Evolutionary conservation across 2,329 filamentous ascomycete genomes (phyloP).

Genomic region (Lachnellula arida): DNA sequence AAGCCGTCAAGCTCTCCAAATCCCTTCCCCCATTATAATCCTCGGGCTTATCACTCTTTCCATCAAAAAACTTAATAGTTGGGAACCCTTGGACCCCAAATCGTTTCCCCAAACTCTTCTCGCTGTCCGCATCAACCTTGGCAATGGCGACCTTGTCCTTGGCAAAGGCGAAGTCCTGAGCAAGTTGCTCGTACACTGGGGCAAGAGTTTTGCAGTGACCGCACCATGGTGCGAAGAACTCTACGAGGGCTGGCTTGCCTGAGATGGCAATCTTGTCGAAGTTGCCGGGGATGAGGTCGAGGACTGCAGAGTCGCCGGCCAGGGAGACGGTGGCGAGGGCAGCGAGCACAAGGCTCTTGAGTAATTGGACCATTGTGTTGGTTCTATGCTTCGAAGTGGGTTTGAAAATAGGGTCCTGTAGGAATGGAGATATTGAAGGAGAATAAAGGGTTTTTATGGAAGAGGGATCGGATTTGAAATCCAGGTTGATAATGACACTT

Average conservation of each 20-base stretch:
- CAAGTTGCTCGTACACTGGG: constrained; percentile 91
- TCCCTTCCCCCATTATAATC: constrained; percentile 88
- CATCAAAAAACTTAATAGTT: constrained; percentile 96
- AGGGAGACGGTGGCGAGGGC: constrained; percentile 42
- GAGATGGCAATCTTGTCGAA: constrained; percentile 88
- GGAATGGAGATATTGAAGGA: background rate
- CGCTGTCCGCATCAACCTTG: constrained; percentile 91
- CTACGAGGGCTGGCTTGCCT: constrained; percentile 91
- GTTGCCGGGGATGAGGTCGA: constrained; percentile 85
- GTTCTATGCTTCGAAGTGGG: background rate
- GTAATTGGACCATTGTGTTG: constrained; percentile 33
- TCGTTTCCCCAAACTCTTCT: constrained; percentile 77
- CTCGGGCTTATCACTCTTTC: constrained; percentile 77
- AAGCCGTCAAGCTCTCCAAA: constrained; percentile 75
- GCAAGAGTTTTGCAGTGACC: constrained; percentile 98
- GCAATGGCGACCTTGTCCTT: constrained; percentile 76
- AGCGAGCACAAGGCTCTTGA: constrained; percentile 57
- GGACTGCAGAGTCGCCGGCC: constrained; percentile 69
- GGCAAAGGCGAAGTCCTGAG: constrained; percentile 64
- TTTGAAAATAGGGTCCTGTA: background rate
- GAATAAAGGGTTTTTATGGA: constrained; percentile 1
- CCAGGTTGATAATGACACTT: constrained; percentile 14
- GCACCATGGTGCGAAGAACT: constrained; percentile 99
- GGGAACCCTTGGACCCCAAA: constrained; percentile 94
- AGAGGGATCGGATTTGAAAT: constrained; percentile 14